Percentiles rank a stretch among this genome's conserved stretches.
Evolutionary conservation across 441 rosid genomes (phyloP).

Genomic region (Manihot esculenta): DNA sequence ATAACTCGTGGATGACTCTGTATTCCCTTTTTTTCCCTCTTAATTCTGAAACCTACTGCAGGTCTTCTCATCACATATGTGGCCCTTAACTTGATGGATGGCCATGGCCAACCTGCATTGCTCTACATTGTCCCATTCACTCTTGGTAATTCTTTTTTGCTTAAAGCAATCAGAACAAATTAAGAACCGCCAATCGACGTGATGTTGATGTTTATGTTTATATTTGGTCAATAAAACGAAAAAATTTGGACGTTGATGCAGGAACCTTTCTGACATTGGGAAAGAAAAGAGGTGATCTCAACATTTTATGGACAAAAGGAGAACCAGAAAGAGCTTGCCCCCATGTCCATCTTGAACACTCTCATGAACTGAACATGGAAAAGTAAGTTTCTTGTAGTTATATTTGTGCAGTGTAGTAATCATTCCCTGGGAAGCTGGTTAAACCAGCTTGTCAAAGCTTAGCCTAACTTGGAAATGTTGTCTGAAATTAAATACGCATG

Average conservation of each 20-base stretch:
- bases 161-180: neutral
- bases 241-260: constrained; percentile 24
- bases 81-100: constrained; percentile 81
- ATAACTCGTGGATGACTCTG: neutral
- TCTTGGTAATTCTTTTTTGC: constrained; percentile 46
- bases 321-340: constrained; percentile 75
- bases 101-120: constrained; percentile 81
- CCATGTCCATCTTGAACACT: constrained; percentile 52
- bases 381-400: constrained; percentile 20
- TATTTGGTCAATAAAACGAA: neutral
- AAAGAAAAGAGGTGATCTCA: constrained; percentile 83
- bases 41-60: constrained; percentile 23
- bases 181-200: neutral
- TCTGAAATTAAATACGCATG: neutral
- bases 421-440: constrained; percentile 9
- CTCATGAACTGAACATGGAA: constrained; percentile 23
- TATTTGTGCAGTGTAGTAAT: neutral
- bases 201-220: neutral
- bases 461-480: constrained; percentile 2
- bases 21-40: neutral
- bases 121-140: constrained; percentile 83
- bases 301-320: constrained; percentile 76
- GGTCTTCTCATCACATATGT: constrained; percentile 77
- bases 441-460: neutral
- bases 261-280: constrained; percentile 80